A percentile compares a stretch with the other conserved stretches of the same genome.
Evolutionary conservation across 148 eudicot species (phyloP).

Genomic region (Euryodendron excelsum): DNA sequence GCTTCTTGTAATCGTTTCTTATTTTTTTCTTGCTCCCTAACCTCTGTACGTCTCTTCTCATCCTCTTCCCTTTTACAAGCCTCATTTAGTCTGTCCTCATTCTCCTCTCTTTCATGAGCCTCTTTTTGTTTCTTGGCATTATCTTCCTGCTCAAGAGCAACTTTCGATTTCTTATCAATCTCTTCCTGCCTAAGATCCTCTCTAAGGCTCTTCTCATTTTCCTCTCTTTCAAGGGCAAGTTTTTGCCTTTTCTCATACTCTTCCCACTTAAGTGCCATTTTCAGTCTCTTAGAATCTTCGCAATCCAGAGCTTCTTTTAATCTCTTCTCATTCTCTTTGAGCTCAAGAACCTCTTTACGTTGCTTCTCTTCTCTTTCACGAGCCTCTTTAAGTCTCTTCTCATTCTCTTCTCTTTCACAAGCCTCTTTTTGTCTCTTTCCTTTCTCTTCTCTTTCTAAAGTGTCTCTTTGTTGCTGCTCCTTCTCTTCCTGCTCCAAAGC

Average conservation of each 20-base stretch:
- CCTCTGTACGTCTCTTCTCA: conserved; percentile 27
- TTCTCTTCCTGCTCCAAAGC: conserved; percentile 37
- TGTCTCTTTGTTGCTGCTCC: conserved; percentile 28
- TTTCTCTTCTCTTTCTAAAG: conserved; percentile 21
- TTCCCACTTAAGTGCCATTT: conserved; percentile 21
- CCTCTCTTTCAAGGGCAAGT: conserved; percentile 2
- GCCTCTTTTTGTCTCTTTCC: conserved; percentile 27
- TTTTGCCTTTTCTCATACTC: conserved; percentile 13
- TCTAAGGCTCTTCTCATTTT: neutral
- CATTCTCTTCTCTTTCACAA: conserved; percentile 27
- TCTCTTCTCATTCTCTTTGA: conserved; percentile 38
- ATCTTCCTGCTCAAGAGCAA: conserved; percentile 17
- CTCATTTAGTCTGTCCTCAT: conserved; percentile 20
- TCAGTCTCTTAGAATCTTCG: conserved; percentile 24
- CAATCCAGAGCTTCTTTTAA: conserved; percentile 24
- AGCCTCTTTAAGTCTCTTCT: conserved; percentile 9
- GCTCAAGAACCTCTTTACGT: conserved; percentile 38
- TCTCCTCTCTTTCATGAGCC: conserved; percentile 20
- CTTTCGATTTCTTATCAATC: neutral
- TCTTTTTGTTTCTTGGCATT: conserved; percentile 18
- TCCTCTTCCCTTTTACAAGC: conserved; percentile 20
- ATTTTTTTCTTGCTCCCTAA: conserved; percentile 22
- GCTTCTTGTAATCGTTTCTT: conserved; percentile 23
- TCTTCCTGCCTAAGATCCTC: conserved; percentile 17
- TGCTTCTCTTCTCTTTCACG: conserved; percentile 22